A percentile compares a stretch with the other conserved stretches of the same genome.
Conservation (phyloP, 2,329 filamentous ascomycete species). For the Penicillium digitatum region DNA sequence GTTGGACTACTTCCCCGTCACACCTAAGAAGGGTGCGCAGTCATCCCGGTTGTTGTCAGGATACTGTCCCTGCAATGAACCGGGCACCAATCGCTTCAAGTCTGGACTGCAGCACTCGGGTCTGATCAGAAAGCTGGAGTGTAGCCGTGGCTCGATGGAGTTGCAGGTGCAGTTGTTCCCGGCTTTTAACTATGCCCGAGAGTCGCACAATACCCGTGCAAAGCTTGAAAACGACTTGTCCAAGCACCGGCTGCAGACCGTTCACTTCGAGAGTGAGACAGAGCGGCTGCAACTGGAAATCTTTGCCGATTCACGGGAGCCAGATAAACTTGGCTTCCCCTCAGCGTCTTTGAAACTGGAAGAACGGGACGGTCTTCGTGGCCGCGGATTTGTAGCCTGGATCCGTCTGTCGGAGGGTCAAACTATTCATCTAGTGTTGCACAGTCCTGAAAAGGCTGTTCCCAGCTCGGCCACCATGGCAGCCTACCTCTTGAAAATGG, state of each 20-base stretch:
- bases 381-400: constrained; percentile 60
- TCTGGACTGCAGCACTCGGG: constrained; percentile 40
- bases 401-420: constrained; percentile 63
- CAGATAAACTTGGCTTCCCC: constrained; percentile 45
- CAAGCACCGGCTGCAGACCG: constrained; percentile 52
- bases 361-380: constrained; percentile 50
- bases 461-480: constrained; percentile 57
- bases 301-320: constrained; percentile 59
- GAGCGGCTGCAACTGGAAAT: constrained; percentile 65
- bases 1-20: constrained; percentile 71
- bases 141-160: constrained; percentile 63
- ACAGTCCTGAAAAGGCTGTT: constrained; percentile 58
- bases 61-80: constrained; percentile 34
- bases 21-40: constrained; percentile 53
- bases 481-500: constrained; percentile 56
- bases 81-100: constrained; percentile 50
- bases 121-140: constrained; percentile 68
- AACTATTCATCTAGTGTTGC: constrained; percentile 64
- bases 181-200: constrained; percentile 65
- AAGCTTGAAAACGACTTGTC: constrained; percentile 37
- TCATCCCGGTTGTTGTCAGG: constrained; percentile 29
- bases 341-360: constrained; percentile 55
- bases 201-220: constrained; percentile 49
- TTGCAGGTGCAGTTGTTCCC: constrained; percentile 69
- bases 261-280: constrained; percentile 59